Evolutionary conservation across 1,139 yeast species (phyloP).

Genomic region (Yamadazyma buinensis): DNA sequence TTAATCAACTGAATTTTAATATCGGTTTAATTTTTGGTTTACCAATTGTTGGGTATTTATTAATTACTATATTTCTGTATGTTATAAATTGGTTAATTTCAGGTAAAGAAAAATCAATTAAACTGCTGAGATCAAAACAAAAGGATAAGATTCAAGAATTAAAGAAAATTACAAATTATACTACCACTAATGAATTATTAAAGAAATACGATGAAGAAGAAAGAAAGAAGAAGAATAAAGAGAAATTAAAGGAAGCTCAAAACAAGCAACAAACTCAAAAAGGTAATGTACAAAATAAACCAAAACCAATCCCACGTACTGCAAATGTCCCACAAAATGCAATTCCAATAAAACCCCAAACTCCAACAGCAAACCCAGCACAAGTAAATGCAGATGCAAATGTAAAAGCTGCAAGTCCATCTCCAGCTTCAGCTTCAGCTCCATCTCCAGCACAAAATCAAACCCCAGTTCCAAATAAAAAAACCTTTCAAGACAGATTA

Average conservation of each 20-base stretch:
- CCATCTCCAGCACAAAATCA: not conserved
- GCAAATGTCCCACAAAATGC: not conserved
- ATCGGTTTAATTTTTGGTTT: slow-evolving; percentile 18
- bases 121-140: slow-evolving; percentile 47
- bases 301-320: not conserved
- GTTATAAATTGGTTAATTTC: slow-evolving; percentile 24
- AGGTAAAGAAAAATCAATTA: slow-evolving; percentile 17
- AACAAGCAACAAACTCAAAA: too few relatives aligned
- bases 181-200: slow-evolving; percentile 69
- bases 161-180: slow-evolving; percentile 75
- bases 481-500: slow-evolving; percentile 39
- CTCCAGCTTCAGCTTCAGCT: not conserved
- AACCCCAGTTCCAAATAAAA: slow-evolving; percentile 7
- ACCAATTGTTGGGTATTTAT: slow-evolving; percentile 26
- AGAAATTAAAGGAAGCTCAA: too few relatives aligned
- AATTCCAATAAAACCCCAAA: not conserved
- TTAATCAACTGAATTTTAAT: slow-evolving; percentile 20
- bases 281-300: too few relatives aligned
- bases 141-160: slow-evolving; percentile 64
- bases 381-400: not conserved
- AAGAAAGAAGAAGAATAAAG: not conserved
- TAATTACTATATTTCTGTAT: slow-evolving; percentile 19
- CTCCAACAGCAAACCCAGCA: too few relatives aligned
- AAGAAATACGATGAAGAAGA: slow-evolving; percentile 56
- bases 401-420: not conserved